A percentile compares a stretch with the other conserved stretches of the same genome.
Evolutionary conservation across 2,329 filamentous ascomycete genomes (phyloP).

Genomic region (Calonectria pteridis): DNA sequence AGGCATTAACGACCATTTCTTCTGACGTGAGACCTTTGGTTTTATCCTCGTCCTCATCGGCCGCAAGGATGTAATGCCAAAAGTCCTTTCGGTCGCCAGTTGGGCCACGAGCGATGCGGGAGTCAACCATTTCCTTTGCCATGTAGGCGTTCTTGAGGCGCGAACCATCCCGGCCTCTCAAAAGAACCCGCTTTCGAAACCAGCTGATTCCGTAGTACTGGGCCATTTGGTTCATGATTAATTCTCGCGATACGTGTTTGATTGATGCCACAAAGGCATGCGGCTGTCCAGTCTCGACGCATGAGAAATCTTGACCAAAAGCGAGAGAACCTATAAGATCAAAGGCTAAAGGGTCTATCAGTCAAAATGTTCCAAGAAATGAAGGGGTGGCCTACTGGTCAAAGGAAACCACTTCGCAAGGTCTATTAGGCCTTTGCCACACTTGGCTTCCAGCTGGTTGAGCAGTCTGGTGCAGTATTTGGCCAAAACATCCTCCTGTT

Average conservation of each 20-base stretch:
- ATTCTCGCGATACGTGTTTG: slow-evolving; percentile 29
- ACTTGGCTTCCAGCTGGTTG: slow-evolving; percentile 21
- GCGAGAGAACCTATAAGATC: slow-evolving; percentile 38
- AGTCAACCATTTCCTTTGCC: slow-evolving; percentile 35
- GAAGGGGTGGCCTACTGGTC: slow-evolving; percentile 25
- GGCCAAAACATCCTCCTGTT: slow-evolving; percentile 33
- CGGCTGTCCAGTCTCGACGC: slow-evolving; percentile 33
- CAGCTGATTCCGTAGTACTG: slow-evolving; percentile 18
- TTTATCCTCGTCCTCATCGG: slow-evolving; percentile 11
- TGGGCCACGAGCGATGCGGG: slow-evolving; percentile 29
- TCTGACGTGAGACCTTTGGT: slow-evolving; percentile 22
- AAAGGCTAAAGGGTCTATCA: slow-evolving; percentile 21
- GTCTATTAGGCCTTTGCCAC: slow-evolving; percentile 23
- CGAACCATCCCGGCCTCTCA: background rate
- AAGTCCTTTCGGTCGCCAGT: slow-evolving; percentile 37
- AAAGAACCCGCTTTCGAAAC: slow-evolving; percentile 9
- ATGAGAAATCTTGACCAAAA: slow-evolving; percentile 35
- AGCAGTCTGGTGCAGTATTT: slow-evolving; percentile 34
- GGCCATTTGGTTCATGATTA: slow-evolving; percentile 38
- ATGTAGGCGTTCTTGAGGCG: slow-evolving; percentile 30
- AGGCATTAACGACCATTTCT: slow-evolving; percentile 39
- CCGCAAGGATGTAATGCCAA: slow-evolving; percentile 36
- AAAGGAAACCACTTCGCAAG: slow-evolving; percentile 33
- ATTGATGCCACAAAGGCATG: slow-evolving; percentile 38
- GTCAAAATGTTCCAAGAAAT: background rate